phyloP scores from a whole-genome alignment of 495 filamentous ascomycete genomes.

The Cairneyella variabilis region DNA sequence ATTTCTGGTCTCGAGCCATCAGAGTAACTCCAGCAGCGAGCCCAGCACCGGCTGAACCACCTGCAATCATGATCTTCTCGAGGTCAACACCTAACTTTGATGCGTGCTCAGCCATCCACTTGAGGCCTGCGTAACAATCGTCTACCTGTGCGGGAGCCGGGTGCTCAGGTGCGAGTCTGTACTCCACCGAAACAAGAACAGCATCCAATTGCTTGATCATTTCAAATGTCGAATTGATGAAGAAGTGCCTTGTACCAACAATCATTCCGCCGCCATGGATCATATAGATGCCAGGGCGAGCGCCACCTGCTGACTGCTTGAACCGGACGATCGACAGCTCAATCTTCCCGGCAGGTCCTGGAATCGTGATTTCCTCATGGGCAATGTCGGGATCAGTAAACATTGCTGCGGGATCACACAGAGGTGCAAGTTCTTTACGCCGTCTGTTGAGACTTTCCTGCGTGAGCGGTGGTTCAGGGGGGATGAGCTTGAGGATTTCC shows the following conservation, averaged over 20 bases:
- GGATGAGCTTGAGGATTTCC: not conserved
- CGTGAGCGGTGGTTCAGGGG: not conserved
- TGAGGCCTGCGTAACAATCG: too few species aligned
- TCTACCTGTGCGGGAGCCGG: too few species aligned
- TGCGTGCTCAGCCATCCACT: too few species aligned
- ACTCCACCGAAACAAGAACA: too few species aligned
- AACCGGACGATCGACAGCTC: not conserved
- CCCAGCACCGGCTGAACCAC: too few species aligned
- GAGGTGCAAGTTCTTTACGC: not conserved
- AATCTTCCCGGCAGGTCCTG: slow-evolving; percentile 1
- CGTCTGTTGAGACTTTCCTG: not conserved
- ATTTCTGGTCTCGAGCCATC: too few species aligned
- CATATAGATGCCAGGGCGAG: slow-evolving; percentile 3
- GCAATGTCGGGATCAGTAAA: not conserved
- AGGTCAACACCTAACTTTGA: too few species aligned
- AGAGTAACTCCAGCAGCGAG: too few species aligned
- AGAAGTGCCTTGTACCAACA: not conserved
- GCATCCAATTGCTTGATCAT: not conserved
- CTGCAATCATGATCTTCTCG: too few species aligned
- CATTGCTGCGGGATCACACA: too few species aligned
- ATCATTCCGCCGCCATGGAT: slow-evolving; percentile 12
- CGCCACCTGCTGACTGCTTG: not conserved
- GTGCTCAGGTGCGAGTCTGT: too few species aligned
- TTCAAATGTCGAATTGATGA: not conserved
- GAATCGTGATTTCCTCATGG: not conserved